Conservation (phyloP, 2,329 filamentous ascomycete genomes). For the Macrophomina phaseolina region DNA sequence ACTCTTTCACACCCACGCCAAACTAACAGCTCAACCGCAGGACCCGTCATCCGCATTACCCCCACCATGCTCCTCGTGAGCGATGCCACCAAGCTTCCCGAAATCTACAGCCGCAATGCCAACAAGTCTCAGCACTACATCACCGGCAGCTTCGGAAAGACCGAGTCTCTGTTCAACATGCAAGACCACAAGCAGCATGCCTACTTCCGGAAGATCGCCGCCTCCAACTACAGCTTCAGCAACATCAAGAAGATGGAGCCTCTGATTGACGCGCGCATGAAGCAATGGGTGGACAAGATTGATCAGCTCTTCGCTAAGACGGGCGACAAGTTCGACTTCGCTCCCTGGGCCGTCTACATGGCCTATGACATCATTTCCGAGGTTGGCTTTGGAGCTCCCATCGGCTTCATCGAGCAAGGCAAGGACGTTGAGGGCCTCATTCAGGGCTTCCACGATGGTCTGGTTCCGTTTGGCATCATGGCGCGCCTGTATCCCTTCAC, state of each 20-base stretch:
- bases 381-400: constrained; percentile 61
- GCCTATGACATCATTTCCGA: constrained; percentile 65
- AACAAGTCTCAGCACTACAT: constrained; percentile 66
- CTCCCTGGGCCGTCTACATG: constrained; percentile 62
- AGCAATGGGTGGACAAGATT: constrained; percentile 58
- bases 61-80: constrained; percentile 60
- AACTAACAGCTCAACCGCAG: constrained; percentile 37
- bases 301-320: constrained; percentile 53
- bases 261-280: constrained; percentile 58
- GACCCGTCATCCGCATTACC: constrained; percentile 59
- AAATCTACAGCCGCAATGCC: constrained; percentile 61
- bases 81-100: constrained; percentile 60
- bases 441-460: constrained; percentile 60
- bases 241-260: constrained; percentile 66
- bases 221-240: constrained; percentile 60
- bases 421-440: constrained; percentile 61
- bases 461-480: constrained; percentile 59
- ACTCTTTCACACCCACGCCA: neutral
- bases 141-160: constrained; percentile 62
- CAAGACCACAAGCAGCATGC: constrained; percentile 59
- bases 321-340: constrained; percentile 58
- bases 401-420: constrained; percentile 61
- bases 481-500: constrained; percentile 60
- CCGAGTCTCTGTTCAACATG: constrained; percentile 64
- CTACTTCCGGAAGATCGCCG: constrained; percentile 60